Base-by-base conservation (phyloP, 169 alveolate genomes). In the Cryptosporidium ryanae region DNA sequence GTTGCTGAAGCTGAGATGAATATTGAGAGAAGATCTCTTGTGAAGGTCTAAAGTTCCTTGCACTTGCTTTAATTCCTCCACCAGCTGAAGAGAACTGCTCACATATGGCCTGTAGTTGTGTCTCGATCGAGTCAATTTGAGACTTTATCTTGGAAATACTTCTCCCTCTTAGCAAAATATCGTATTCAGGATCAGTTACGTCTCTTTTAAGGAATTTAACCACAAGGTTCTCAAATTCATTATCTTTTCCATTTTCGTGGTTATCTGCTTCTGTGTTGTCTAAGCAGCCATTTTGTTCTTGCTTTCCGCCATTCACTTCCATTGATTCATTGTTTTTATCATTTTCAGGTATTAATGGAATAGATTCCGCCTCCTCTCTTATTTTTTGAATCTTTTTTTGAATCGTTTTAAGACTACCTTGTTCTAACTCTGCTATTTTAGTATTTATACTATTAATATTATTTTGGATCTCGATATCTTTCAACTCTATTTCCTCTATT, bases 401-500 rank as follows among this genome's bases (percentile, higher is more conserved):
- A 5, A 76, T 29, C 29, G 43, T 65, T 64, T 31, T 67, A 7
- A 61, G 64, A 48, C 57, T 21, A 27, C 25, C 57, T 27, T 48
- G 54, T 57, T 76, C 89, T 21, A 64, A 54, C 50, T 59, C 84
- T 55, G 64, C 21, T 68, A 90, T 25, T 66, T 90, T 29, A 34
- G 61, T 4, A 17, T 64, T 32, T 27, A 76, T 17, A 4, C 15
- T 54, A 29, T 55, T 25, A n/a, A 76, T 44, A 4, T 76, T 59
- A 46, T 59, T 76, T 31, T 43, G 43, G 1, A 59, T 13, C 21
- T 76, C 71, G 23, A 76, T 50, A 38, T 61, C 71, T 4, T 18
- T 34, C 8, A 76, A 21, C 76, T 91, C 94, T 32, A 71, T 68
- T 32, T 91, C 71, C 48, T 92, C 90, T 55, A 90, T 65, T 21